phyloP scores from a whole-genome alignment of 2,329 filamentous ascomycete genomes.

The Rutstroemia sydowiana region DNA sequence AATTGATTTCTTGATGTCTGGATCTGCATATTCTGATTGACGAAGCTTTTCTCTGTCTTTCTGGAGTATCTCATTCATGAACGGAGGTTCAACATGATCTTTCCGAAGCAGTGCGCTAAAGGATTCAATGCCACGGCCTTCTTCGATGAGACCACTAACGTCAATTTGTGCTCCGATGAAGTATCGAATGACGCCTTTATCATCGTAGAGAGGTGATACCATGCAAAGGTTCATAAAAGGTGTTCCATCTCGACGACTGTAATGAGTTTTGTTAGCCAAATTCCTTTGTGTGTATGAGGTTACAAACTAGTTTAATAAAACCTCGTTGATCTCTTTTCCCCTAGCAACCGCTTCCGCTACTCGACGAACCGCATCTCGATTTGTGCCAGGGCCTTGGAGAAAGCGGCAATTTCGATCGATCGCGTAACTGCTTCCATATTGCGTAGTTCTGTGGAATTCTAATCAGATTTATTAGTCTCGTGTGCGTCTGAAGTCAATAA shows the following conservation, averaged over 20 bases:
- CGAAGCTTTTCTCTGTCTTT: not conserved
- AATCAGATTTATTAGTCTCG: not conserved
- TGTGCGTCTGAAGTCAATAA: not conserved
- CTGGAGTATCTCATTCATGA: no score
- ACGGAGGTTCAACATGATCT: slow-evolving; percentile 3
- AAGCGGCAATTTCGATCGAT: slow-evolving; percentile 72
- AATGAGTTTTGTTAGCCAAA: not conserved
- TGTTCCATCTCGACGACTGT: slow-evolving; percentile 50
- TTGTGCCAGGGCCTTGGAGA: slow-evolving; percentile 65
- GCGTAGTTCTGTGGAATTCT: slow-evolving; percentile 67
- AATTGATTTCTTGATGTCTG: slow-evolving; percentile 1
- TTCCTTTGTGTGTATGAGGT: not conserved
- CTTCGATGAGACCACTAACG: slow-evolving; percentile 50
- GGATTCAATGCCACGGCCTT: slow-evolving; percentile 51
- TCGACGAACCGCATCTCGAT: slow-evolving; percentile 50
- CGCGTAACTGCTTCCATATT: slow-evolving; percentile 64
- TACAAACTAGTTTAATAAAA: slow-evolving; percentile 59
- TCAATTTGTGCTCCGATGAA: slow-evolving; percentile 60
- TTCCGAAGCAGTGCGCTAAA: slow-evolving; percentile 39
- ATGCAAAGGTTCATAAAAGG: slow-evolving; percentile 60
- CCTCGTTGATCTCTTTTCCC: slow-evolving; percentile 63
- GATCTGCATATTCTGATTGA: slow-evolving; percentile 10
- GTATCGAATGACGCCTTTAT: slow-evolving; percentile 51
- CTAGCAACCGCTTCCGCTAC: slow-evolving; percentile 52
- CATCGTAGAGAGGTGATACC: slow-evolving; percentile 55